Percentiles rank a stretch among this genome's conserved stretches.
Conservation (phyloP, 202 grass and related monocot species). For the Setaria italica region DNA sequence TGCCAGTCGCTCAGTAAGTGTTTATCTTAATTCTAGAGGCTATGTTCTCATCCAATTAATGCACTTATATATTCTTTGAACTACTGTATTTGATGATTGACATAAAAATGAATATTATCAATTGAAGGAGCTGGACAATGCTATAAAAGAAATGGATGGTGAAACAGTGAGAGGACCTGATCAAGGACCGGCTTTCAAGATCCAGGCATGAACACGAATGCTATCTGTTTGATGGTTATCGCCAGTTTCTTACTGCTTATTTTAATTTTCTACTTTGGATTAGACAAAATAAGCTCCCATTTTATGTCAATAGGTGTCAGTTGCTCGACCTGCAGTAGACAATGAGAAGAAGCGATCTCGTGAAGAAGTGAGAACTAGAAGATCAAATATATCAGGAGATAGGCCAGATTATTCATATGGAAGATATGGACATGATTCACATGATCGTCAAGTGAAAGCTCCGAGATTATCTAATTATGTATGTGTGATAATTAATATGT, state of each 20-base stretch:
- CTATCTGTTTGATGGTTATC: conserved; percentile 22
- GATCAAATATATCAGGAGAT: conserved; percentile 47
- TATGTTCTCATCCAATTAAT: conserved; percentile 36
- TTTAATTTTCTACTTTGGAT: conserved; percentile 26
- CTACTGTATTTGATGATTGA: not conserved
- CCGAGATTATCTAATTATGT: conserved; percentile 62
- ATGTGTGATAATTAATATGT: conserved; percentile 36
- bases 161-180: conserved; percentile 69
- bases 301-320: conserved; percentile 67
- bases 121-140: conserved; percentile 69
- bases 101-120: conserved; percentile 16
- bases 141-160: conserved; percentile 87
- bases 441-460: conserved; percentile 62
- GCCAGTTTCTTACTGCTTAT: conserved; percentile 21
- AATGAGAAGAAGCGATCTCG: conserved; percentile 62
- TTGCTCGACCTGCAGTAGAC: conserved; percentile 72
- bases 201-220: conserved; percentile 66
- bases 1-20: conserved; percentile 64
- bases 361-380: conserved; percentile 64
- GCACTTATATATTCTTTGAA: conserved; percentile 15
- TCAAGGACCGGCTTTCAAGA: conserved; percentile 67
- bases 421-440: conserved; percentile 45
- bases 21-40: conserved; percentile 28
- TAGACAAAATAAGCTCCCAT: conserved; percentile 38
- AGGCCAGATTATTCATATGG: conserved; percentile 53